phyloP scores from a whole-genome alignment of 306 rosid species.

The Quercus aquifolioides region DNA sequence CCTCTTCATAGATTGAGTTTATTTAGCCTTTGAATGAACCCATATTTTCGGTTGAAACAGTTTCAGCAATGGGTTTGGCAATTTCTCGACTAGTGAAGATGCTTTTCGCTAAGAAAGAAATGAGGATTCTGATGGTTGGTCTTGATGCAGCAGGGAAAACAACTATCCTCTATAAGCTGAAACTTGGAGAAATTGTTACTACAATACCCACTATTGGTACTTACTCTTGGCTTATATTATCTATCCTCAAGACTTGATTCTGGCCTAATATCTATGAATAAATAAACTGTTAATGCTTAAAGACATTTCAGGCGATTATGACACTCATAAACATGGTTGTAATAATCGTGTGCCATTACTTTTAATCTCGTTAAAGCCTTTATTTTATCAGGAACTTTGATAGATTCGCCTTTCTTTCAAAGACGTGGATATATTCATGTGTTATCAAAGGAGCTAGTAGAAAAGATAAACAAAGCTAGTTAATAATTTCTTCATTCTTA shows the following conservation, averaged over 20 bases:
- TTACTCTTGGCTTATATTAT: neutral
- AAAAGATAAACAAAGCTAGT: neutral
- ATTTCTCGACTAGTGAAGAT: slow-evolving; percentile 62
- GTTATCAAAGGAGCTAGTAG: neutral
- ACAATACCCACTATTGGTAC: slow-evolving; percentile 91
- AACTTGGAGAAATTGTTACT: slow-evolving; percentile 84
- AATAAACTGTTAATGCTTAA: neutral
- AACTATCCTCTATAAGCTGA: slow-evolving; percentile 72
- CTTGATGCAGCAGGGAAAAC: slow-evolving; percentile 93
- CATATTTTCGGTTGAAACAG: slow-evolving; percentile 5
- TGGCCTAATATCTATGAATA: neutral
- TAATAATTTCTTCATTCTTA: neutral
- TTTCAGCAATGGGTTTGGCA: slow-evolving; percentile 57
- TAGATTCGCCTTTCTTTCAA: neutral
- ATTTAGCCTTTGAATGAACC: neutral
- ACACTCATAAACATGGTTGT: neutral
- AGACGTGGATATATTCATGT: neutral
- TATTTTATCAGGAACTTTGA: neutral
- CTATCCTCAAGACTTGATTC: neutral
- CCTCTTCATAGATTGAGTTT: neutral
- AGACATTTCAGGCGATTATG: neutral
- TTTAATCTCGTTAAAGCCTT: neutral
- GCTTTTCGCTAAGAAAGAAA: slow-evolving; percentile 77
- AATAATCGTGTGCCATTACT: neutral
- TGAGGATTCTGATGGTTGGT: slow-evolving; percentile 93